Evolutionary conservation across 345 rosid genomes (phyloP).

Genomic region (Brassica carinata): DNA sequence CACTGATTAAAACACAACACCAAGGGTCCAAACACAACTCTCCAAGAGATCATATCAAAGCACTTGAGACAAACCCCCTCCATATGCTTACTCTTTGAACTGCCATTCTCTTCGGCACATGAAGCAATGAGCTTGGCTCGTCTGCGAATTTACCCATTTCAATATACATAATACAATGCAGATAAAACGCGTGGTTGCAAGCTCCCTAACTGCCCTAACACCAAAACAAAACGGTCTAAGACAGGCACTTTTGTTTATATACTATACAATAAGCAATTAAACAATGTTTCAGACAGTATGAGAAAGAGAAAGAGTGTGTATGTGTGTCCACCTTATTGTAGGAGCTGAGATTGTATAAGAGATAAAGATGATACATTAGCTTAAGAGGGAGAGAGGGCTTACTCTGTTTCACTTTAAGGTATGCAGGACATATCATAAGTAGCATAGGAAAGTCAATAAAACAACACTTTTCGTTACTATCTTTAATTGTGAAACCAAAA

Average conservation of each 20-base stretch:
- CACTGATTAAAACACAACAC: conserved; percentile 5
- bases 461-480: conserved; percentile 19
- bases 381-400: conserved; percentile 27
- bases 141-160: conserved; percentile 93
- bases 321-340: not conserved
- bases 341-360: not conserved
- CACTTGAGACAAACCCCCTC: not conserved
- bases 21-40: not conserved
- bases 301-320: not conserved
- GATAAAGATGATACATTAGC: not conserved
- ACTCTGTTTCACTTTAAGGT: conserved; percentile 41
- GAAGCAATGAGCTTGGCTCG: conserved; percentile 88
- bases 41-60: conserved; percentile 4
- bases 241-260: not conserved
- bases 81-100: conserved; percentile 53
- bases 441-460: conserved; percentile 41
- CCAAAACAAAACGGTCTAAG: conserved; percentile 18
- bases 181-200: conserved; percentile 85
- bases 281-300: not conserved
- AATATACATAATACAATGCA: conserved; percentile 69
- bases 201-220: conserved; percentile 58
- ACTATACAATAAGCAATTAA: not conserved
- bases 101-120: conserved; percentile 91
- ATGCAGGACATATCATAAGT: not conserved
- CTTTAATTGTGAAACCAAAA: conserved; percentile 8